phyloP scores from a whole-genome alignment of 306 rosid species.

The Citrullus mucosospermus region DNA sequence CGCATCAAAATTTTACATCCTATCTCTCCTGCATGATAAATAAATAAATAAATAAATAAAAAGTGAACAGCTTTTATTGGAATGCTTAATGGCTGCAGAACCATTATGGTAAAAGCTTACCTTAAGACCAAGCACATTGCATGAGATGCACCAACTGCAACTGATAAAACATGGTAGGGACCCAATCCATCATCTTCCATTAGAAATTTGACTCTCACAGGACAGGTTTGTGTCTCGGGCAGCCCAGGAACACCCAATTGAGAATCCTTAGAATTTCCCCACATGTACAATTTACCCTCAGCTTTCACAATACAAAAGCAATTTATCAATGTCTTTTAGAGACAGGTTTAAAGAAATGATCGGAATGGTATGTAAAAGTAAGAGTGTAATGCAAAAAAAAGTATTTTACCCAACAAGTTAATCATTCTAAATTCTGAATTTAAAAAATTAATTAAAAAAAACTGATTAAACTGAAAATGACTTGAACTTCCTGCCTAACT shows the following conservation, averaged over 20 bases:
- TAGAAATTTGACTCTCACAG: constrained; percentile 68
- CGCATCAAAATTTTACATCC: background rate
- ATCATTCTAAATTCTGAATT: background rate
- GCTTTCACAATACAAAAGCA: constrained; percentile 32
- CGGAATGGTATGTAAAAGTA: background rate
- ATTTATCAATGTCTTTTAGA: background rate
- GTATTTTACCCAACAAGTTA: background rate
- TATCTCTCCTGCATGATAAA: background rate
- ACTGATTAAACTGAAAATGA: background rate
- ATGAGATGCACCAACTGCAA: constrained; percentile 75
- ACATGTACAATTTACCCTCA: constrained; percentile 67
- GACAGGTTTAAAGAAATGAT: background rate
- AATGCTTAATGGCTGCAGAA: background rate
- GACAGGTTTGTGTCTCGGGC: constrained; percentile 49
- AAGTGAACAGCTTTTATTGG: background rate
- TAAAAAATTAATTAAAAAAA: background rate
- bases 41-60: too few relatives aligned
- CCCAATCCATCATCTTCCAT: constrained; percentile 73
- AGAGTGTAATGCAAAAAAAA: background rate
- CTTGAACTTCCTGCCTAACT: background rate
- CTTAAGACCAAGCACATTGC: constrained; percentile 66
- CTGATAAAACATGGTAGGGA: constrained; percentile 50
- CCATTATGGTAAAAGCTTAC: constrained; percentile 12
- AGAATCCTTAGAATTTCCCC: constrained; percentile 77
- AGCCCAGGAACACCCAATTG: constrained; percentile 92